phyloP scores from a whole-genome alignment of 2,329 filamentous ascomycete species.

The Anthostomella pinea region DNA sequence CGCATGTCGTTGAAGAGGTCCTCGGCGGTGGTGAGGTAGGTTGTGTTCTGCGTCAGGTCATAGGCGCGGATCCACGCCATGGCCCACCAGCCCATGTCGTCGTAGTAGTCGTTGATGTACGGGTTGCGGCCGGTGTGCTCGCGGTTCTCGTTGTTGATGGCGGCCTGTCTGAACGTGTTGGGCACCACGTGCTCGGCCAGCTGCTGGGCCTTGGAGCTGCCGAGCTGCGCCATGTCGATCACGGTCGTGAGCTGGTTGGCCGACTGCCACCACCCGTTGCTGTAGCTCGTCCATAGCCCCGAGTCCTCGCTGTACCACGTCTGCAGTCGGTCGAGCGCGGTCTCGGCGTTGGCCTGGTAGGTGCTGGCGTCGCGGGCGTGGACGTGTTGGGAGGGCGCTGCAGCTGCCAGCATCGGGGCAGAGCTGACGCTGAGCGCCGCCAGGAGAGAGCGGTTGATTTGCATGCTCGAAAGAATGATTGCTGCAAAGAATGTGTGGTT shows the following conservation, averaged over 20 bases:
- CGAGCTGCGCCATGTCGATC: slow-evolving; percentile 1
- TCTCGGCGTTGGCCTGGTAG: neutral
- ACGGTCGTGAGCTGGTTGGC: slow-evolving; percentile 2
- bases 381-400: too few species aligned
- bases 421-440: neutral
- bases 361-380: too few species aligned
- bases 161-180: neutral
- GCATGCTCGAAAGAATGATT: too few species aligned
- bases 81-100: slow-evolving; percentile 1
- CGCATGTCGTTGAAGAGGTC: slow-evolving; percentile 1
- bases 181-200: neutral
- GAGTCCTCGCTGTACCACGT: slow-evolving; percentile 1
- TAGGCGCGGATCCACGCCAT: neutral
- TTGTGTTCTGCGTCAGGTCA: neutral
- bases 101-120: slow-evolving; percentile 2
- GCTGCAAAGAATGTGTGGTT: too few species aligned
- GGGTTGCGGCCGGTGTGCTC: neutral
- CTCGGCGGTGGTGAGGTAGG: neutral
- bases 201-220: neutral
- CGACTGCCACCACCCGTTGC: slow-evolving; percentile 1
- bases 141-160: neutral
- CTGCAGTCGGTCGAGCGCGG: neutral
- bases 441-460: too few species aligned
- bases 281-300: slow-evolving; percentile 1
- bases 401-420: neutral